Conservation (phyloP, 495 filamentous ascomycete genomes). For the Penicillium nucicola region DNA sequence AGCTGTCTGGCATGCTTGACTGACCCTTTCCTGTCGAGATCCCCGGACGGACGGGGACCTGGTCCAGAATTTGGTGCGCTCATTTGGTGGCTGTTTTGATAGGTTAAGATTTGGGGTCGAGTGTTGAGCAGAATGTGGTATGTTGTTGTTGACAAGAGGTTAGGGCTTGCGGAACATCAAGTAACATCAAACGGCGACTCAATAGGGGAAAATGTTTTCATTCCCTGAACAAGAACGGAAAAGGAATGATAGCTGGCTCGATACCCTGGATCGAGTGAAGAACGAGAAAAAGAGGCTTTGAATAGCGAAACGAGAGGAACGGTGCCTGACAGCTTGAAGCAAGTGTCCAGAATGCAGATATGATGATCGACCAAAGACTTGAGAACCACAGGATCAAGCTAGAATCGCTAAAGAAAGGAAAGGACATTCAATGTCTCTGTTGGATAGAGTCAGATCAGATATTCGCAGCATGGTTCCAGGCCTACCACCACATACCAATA, state of each 20-base stretch:
- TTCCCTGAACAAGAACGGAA: not conserved
- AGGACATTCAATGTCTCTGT: constrained; percentile 40
- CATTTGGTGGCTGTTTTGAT: constrained; percentile 7
- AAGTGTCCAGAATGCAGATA: constrained; percentile 15
- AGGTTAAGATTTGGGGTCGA: too few species aligned
- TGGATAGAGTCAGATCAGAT: constrained; percentile 5
- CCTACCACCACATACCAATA: constrained; percentile 10
- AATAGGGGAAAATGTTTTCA: not conserved
- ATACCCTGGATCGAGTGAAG: constrained; percentile 17
- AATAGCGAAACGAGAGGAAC: constrained; percentile 8
- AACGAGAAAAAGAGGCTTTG: constrained; percentile 2
- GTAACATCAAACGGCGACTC: not conserved
- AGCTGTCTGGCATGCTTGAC: constrained; percentile 51
- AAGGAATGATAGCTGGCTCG: constrained; percentile 1
- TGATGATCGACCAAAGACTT: constrained; percentile 13
- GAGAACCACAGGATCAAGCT: constrained; percentile 7
- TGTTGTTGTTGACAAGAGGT: not conserved
- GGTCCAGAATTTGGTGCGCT: constrained; percentile 9
- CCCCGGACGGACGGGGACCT: constrained; percentile 7
- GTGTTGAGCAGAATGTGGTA: not conserved
- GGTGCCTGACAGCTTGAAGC: constrained; percentile 1
- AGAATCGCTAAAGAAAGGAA: constrained; percentile 23
- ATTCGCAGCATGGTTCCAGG: not conserved
- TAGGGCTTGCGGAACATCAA: constrained; percentile 4
- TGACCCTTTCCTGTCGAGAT: constrained; percentile 33